Evolutionary conservation across 1,139 yeast genomes (phyloP).

Genomic region (Zygotorulaspora mrakii): DNA sequence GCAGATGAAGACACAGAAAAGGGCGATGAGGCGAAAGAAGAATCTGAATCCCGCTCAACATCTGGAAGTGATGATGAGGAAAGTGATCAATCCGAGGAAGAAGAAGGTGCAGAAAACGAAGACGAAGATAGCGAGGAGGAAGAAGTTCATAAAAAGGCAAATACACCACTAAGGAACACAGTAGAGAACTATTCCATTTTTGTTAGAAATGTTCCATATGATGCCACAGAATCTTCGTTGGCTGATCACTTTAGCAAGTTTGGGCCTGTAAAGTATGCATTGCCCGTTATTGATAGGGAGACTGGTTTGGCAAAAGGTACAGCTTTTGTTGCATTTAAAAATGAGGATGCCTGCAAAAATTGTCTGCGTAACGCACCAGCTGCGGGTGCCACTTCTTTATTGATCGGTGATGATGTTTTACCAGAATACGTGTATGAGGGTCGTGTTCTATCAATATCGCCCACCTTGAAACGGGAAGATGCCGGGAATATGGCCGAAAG

Average conservation of each 20-base stretch:
- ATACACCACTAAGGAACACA: conserved; percentile 48
- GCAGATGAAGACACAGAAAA: neutral
- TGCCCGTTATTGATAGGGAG: conserved; percentile 83
- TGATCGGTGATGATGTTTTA: conserved; percentile 88
- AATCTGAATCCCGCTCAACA: conserved; percentile 38
- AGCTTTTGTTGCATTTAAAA: conserved; percentile 84
- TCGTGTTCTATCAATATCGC: conserved; percentile 74
- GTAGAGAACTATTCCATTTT: conserved; percentile 72
- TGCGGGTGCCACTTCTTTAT: conserved; percentile 68
- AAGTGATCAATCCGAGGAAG: conserved; percentile 37
- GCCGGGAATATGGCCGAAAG: conserved; percentile 73
- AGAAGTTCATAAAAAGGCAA: conserved; percentile 37
- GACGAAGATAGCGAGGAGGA: conserved; percentile 38
- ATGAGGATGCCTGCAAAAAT: conserved; percentile 56
- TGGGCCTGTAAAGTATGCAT: conserved; percentile 87
- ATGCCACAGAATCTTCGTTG: conserved; percentile 77
- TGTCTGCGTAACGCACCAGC: conserved; percentile 80
- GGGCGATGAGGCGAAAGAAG: conserved; percentile 40
- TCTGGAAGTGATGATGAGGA: conserved; percentile 36
- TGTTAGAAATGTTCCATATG: conserved; percentile 91
- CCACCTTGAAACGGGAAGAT: conserved; percentile 85
- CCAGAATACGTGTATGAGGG: conserved; percentile 91
- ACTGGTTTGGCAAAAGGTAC: conserved; percentile 91
- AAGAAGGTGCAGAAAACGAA: conserved; percentile 28
- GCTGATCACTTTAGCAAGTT: conserved; percentile 74